Evolutionary conservation across 495 filamentous ascomycete species (phyloP), one percentile per base, ranked within the genome.

Genomic region (Xanthoparmelia taractica): DNA sequence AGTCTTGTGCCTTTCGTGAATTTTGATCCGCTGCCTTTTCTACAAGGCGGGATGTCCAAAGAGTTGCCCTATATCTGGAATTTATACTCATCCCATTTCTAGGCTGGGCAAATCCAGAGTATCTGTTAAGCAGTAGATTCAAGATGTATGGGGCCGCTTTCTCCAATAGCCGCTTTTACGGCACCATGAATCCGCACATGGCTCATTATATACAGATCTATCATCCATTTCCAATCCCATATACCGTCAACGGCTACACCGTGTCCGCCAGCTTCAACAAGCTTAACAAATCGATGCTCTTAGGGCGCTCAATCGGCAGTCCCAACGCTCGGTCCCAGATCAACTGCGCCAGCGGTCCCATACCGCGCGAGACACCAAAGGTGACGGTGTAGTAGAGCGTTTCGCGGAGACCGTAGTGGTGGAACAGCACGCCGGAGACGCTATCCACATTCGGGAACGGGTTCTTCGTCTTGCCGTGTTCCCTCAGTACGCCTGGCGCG

Each of bases 401-500:
- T 75, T 98, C 90, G 75, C 87, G 87, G 84, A 97, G 95, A 57
- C 92, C 94, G 71, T 94, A 98, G 76, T 97, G 92, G 72, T 97
- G 84, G 82, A 98, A 97, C 43, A 98, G 80, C 7, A 96, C 95
- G 60, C 94, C 94, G 2, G 90, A 96, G 61, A 83, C 85, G 23
- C 86, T 88, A 75, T 98, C 94, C 59, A 98, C 94, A 70, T 98
- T 98, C 54, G 94, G 94, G 75, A 90, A 92, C 11, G 92, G 92
- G 80, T 97, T 97, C 83, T 97, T 97, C 67, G 94, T 97, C 88
- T 97, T 97, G 70, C 94, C 94, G 69, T 98, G 94, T 78, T 96
- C 84, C 61, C 82, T 90, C 65, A 98, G 77, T 34, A 98, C 94
- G 20, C 82, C 82, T 15, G 94, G 94, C 0, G 94, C 94, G 58